Percentiles rank a stretch among this genome's conserved stretches.
phyloP scores from a whole-genome alignment of 2,329 filamentous ascomycete genomes.

The Chaetomiaceae sp. region DNA sequence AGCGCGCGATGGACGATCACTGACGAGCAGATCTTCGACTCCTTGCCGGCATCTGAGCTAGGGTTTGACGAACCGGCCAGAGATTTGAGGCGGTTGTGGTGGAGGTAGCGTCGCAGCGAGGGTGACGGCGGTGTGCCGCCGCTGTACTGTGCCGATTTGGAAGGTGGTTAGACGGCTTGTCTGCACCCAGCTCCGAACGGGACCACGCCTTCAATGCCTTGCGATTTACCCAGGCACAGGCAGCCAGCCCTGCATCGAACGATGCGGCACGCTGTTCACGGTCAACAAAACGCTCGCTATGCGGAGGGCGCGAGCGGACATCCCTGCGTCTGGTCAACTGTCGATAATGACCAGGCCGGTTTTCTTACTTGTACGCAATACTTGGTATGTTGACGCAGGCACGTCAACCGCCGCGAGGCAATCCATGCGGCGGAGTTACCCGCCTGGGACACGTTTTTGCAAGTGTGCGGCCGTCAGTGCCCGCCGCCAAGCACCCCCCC shows the following conservation, averaged over 20 bases:
- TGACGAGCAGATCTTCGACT: slow-evolving; percentile 25
- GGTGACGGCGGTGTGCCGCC: slow-evolving; percentile 10
- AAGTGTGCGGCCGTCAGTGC: too few relatives aligned
- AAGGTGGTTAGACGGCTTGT: slow-evolving; percentile 9
- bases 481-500: too few relatives aligned
- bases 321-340: too few relatives aligned
- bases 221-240: slow-evolving; percentile 16
- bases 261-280: slow-evolving; percentile 10
- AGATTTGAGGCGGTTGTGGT: slow-evolving; percentile 4
- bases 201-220: slow-evolving; percentile 6
- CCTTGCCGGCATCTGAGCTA: slow-evolving; percentile 23
- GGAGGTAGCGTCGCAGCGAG: slow-evolving; percentile 6
- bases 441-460: too few relatives aligned
- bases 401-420: neutral
- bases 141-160: slow-evolving; percentile 11
- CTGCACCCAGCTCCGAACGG: slow-evolving; percentile 8
- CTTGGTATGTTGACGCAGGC: neutral
- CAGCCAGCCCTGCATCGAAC: slow-evolving; percentile 13
- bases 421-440: slow-evolving; percentile 4
- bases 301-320: neutral
- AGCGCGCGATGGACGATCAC: slow-evolving; percentile 22
- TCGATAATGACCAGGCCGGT: too few relatives aligned
- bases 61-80: neutral
- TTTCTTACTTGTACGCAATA: too few relatives aligned
- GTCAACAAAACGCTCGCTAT: neutral